Evolutionary conservation across 1,139 yeast species (phyloP).

Genomic region (Hansenula sp.): DNA sequence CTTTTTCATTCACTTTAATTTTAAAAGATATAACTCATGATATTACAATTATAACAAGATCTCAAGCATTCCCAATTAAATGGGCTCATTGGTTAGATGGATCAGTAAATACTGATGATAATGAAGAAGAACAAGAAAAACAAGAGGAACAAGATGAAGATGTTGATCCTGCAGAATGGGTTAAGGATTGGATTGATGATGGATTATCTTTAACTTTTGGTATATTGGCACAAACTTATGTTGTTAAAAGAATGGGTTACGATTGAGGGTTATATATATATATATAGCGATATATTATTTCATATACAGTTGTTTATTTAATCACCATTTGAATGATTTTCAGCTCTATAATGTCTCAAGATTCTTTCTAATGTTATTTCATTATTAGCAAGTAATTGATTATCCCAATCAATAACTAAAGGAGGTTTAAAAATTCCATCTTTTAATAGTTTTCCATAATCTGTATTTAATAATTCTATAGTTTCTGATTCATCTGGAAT

Average conservation of each 20-base stretch:
- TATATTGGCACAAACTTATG: slow-evolving; percentile 84
- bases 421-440: slow-evolving; percentile 34
- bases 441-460: background rate
- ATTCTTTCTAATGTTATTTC: slow-evolving; percentile 25
- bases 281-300: background rate
- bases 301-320: background rate
- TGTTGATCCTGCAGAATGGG: slow-evolving; percentile 96
- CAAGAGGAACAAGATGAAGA: slow-evolving; percentile 33
- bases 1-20: slow-evolving; percentile 65
- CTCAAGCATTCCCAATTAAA: slow-evolving; percentile 84
- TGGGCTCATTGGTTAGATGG: slow-evolving; percentile 88
- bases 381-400: slow-evolving; percentile 47
- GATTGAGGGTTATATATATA: slow-evolving; percentile 1
- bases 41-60: slow-evolving; percentile 65
- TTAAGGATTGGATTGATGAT: slow-evolving; percentile 84
- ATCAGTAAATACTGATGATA: slow-evolving; percentile 22
- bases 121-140: slow-evolving; percentile 17
- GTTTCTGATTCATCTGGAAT: background rate
- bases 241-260: slow-evolving; percentile 83
- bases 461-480: background rate
- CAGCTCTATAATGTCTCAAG: slow-evolving; percentile 5
- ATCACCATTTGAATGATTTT: slow-evolving; percentile 3
- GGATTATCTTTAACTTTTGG: slow-evolving; percentile 80
- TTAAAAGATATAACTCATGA: slow-evolving; percentile 76
- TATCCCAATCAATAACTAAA: slow-evolving; percentile 54